These are phyloP conservation scores for Bauhinia variegata DNA, from an alignment of 306 rosid genomes.

Conservation along the genomic window DNA sequence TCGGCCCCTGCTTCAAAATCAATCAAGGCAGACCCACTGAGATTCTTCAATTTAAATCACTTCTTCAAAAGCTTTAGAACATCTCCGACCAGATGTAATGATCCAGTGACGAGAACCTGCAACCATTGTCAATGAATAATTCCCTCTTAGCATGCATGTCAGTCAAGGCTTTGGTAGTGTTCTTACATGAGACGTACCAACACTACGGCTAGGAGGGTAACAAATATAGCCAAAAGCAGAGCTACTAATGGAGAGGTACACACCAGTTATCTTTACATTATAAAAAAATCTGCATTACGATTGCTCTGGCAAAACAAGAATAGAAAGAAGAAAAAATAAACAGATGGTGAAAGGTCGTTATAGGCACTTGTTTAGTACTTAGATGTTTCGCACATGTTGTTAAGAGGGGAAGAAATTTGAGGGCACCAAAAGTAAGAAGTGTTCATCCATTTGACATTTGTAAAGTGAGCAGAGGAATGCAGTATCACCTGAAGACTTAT, in stretches of 20 bases:
- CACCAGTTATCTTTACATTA: not conserved
- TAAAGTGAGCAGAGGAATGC: too few relatives aligned
- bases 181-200: not conserved
- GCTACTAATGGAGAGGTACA: not conserved
- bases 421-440: not conserved
- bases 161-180: not conserved
- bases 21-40: too few relatives aligned
- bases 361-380: not conserved
- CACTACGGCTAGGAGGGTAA: not conserved
- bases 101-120: slow-evolving; percentile 86
- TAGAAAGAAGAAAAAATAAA: not conserved
- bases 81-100: slow-evolving; percentile 72
- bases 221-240: not conserved
- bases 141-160: not conserved
- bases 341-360: not conserved
- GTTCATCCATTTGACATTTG: not conserved
- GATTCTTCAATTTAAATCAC: slow-evolving; percentile 26
- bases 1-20: too few relatives aligned
- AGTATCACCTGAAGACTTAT: slow-evolving; percentile 54
- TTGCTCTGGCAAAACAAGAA: not conserved
- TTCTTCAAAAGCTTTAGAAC: slow-evolving; percentile 52
- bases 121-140: slow-evolving; percentile 5
- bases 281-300: not conserved
- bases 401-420: not conserved
- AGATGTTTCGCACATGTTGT: not conserved